phyloP scores from a whole-genome alignment of 23 red algal species.

The Chondrus crispus region DNA sequence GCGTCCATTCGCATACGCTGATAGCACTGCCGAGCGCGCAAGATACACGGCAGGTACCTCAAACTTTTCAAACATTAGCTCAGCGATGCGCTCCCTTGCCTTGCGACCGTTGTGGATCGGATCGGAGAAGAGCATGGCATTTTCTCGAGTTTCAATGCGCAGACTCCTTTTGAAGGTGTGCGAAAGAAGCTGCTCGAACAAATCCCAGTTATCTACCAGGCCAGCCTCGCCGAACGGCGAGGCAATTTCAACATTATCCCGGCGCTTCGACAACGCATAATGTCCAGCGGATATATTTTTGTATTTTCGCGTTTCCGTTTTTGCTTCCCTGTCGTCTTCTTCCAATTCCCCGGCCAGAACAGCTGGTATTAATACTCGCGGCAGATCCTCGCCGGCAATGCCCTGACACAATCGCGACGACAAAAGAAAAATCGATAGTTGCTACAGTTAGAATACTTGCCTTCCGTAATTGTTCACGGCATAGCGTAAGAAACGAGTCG shows the following conservation, averaged over 20 bases:
- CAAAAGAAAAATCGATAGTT: background rate
- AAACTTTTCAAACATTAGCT: conserved; percentile 96
- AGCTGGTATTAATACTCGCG: conserved; percentile 72
- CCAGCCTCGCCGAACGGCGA: conserved; percentile 82
- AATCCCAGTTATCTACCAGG: conserved; percentile 83
- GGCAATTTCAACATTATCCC: conserved; percentile 64
- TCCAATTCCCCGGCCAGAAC: conserved; percentile 32
- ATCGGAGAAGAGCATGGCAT: conserved; percentile 80
- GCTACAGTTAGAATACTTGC: background rate
- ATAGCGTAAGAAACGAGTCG: background rate
- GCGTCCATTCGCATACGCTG: conserved; percentile 81
- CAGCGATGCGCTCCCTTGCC: conserved; percentile 76
- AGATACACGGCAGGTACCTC: conserved; percentile 83
- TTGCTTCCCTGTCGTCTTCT: conserved; percentile 9
- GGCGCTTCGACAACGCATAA: conserved; percentile 41
- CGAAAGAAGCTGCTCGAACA: conserved; percentile 78
- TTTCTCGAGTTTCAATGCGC: conserved; percentile 61
- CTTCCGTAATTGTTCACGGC: background rate
- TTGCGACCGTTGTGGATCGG: conserved; percentile 74
- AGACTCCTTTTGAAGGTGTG: conserved; percentile 64
- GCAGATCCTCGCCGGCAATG: conserved; percentile 87
- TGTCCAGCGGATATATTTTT: conserved; percentile 37
- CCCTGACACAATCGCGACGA: conserved; percentile 5
- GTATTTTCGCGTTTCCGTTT: background rate
- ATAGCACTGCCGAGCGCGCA: conserved; percentile 59